These are phyloP conservation scores for Aleurites moluccanus DNA, from an alignment of 441 rosid species.

Conservation along the genomic window DNA sequence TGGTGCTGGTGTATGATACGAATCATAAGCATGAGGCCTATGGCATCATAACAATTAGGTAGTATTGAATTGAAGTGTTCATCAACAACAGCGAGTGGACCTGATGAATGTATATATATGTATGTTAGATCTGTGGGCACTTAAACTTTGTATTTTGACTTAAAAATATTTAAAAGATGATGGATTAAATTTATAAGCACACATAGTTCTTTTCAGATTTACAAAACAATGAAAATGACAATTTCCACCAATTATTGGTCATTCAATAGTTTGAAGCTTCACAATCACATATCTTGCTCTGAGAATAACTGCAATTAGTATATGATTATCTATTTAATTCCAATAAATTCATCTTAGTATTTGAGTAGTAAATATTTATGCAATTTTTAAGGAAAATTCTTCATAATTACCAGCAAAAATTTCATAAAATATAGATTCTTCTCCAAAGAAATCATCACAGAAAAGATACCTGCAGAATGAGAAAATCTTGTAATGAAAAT, in stretches of 20 bases:
- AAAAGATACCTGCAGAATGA: constrained; percentile 74
- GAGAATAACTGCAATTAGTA: not conserved
- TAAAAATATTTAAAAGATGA: too few relatives aligned
- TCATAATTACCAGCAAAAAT: constrained; percentile 72
- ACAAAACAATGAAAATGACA: not conserved
- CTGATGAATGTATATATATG: constrained; percentile 41
- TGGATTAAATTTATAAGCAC: not conserved
- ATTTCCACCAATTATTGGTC: not conserved
- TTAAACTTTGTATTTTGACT: not conserved
- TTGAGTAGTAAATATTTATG: not conserved
- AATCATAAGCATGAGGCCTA: constrained; percentile 98
- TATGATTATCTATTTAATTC: not conserved
- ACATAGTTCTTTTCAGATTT: not conserved
- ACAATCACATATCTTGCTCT: constrained; percentile 1
- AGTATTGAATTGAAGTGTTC: constrained; percentile 90
- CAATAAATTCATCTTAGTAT: not conserved
- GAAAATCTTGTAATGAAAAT: constrained; percentile 8
- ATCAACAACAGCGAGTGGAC: constrained; percentile 96
- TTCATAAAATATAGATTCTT: constrained; percentile 84
- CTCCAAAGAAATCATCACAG: constrained; percentile 97
- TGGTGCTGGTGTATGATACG: constrained; percentile 96
- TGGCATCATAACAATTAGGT: constrained; percentile 94
- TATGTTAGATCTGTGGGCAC: not conserved
- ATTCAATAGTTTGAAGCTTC: constrained; percentile 6
- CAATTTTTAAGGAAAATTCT: not conserved